These are phyloP conservation scores for Picea engelmannii DNA, from an alignment of 83 land plant genomes.

Conservation along the genomic window DNA sequence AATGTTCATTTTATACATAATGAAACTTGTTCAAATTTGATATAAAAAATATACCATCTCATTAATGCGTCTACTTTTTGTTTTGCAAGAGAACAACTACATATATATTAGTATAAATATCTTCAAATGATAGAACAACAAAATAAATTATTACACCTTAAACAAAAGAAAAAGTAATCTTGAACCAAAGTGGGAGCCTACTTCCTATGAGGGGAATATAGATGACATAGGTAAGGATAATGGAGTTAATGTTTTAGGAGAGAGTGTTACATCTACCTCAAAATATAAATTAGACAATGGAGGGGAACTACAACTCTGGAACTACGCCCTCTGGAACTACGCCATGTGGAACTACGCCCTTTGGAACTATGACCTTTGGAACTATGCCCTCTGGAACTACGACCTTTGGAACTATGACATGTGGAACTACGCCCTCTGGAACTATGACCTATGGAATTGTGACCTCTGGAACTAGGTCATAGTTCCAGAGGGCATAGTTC, in stretches of 20 bases:
- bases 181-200: slow-evolving; percentile 9
- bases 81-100: slow-evolving; percentile 59
- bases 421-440: too few species aligned
- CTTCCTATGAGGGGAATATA: neutral
- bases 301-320: too few species aligned
- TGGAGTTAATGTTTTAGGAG: slow-evolving; percentile 19
- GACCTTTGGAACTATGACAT: too few species aligned
- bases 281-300: slow-evolving; percentile 3
- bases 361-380: too few species aligned
- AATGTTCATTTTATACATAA: neutral
- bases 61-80: slow-evolving; percentile 5
- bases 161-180: slow-evolving; percentile 19
- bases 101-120: slow-evolving; percentile 59
- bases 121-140: slow-evolving; percentile 49
- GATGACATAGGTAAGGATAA: neutral
- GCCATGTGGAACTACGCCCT: too few species aligned
- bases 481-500: too few species aligned
- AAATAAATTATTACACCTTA: slow-evolving; percentile 65
- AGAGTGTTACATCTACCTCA: slow-evolving; percentile 24
- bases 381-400: too few species aligned
- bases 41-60: neutral
- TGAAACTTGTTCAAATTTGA: neutral
- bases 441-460: too few species aligned
- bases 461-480: too few species aligned
- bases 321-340: too few species aligned